Percentiles rank a stretch among this genome's conserved stretches.
phyloP scores from a whole-genome alignment of 768 basidiomycete species.

The Boletus patriciae region DNA sequence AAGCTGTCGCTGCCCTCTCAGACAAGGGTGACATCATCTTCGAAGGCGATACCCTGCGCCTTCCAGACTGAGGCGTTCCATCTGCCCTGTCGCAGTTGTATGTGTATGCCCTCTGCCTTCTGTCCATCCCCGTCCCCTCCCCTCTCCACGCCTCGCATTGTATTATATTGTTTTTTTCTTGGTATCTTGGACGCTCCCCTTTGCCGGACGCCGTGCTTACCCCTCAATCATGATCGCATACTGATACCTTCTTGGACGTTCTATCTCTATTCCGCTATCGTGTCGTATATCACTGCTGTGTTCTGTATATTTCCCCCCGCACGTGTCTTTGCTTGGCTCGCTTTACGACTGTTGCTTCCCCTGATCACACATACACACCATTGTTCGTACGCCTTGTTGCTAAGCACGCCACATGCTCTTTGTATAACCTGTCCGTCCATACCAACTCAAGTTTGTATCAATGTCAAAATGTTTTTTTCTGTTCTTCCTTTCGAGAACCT shows the following conservation, averaged over 20 bases:
- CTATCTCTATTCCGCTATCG: constrained; percentile 12
- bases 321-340: constrained; percentile 1
- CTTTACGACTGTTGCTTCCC: background rate
- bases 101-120: background rate
- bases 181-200: constrained; percentile 24
- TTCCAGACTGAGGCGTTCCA: constrained; percentile 19
- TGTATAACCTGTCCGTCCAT: constrained; percentile 19
- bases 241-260: constrained; percentile 27
- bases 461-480: constrained; percentile 7
- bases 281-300: constrained; percentile 15
- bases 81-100: background rate
- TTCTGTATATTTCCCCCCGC: constrained; percentile 12
- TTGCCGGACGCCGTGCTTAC: constrained; percentile 4
- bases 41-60: constrained; percentile 48
- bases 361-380: background rate
- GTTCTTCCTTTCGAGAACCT: background rate
- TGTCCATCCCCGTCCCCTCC: background rate
- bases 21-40: constrained; percentile 50
- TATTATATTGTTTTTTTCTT: constrained; percentile 21
- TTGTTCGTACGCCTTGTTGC: constrained; percentile 3
- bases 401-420: constrained; percentile 3
- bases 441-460: constrained; percentile 22
- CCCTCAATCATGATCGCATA: constrained; percentile 7
- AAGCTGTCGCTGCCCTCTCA: constrained; percentile 45
- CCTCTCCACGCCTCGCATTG: background rate